Percentiles rank a stretch among this genome's conserved stretches.
These are phyloP conservation scores for Arctostaphylos glauca DNA, from an alignment of 148 eudicot genomes.

Conservation along the genomic window DNA sequence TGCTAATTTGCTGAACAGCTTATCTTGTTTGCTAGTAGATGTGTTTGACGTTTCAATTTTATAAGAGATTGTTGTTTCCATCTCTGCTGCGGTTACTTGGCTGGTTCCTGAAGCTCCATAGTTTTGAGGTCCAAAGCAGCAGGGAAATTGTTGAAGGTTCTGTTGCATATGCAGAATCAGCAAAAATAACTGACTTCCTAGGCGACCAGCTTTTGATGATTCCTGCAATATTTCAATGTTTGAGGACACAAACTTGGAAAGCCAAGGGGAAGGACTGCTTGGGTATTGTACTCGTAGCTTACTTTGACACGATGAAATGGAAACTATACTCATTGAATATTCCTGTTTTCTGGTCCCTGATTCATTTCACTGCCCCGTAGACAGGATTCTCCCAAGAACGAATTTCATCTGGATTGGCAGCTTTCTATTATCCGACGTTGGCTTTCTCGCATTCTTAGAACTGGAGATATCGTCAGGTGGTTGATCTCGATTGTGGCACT, in stretches of 20 bases:
- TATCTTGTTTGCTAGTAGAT: constrained; percentile 32
- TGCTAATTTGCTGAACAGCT: constrained; percentile 6
- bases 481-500: constrained; percentile 61
- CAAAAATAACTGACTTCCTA: constrained; percentile 75
- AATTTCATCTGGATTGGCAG: constrained; percentile 56
- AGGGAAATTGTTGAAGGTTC: constrained; percentile 56
- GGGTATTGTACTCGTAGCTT: constrained; percentile 25
- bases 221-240: constrained; percentile 48
- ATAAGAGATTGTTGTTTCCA: constrained; percentile 21
- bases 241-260: background rate
- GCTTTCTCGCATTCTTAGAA: constrained; percentile 79
- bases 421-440: constrained; percentile 74
- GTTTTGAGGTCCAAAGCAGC: constrained; percentile 49
- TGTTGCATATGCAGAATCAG: constrained; percentile 62
- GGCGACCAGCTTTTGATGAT: constrained; percentile 60
- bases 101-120: constrained; percentile 49
- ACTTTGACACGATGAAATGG: constrained; percentile 65
- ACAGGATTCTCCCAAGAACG: constrained; percentile 83
- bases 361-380: constrained; percentile 69
- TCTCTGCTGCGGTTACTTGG: constrained; percentile 26
- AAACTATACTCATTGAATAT: constrained; percentile 60
- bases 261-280: background rate
- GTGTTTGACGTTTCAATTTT: constrained; percentile 27
- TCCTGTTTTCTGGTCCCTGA: constrained; percentile 63
- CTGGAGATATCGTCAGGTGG: constrained; percentile 60